A percentile compares a stretch with the other conserved stretches of the same genome.
Conservation (phyloP, 352 stramenopile species). For the Phytophthora uliginosa region DNA sequence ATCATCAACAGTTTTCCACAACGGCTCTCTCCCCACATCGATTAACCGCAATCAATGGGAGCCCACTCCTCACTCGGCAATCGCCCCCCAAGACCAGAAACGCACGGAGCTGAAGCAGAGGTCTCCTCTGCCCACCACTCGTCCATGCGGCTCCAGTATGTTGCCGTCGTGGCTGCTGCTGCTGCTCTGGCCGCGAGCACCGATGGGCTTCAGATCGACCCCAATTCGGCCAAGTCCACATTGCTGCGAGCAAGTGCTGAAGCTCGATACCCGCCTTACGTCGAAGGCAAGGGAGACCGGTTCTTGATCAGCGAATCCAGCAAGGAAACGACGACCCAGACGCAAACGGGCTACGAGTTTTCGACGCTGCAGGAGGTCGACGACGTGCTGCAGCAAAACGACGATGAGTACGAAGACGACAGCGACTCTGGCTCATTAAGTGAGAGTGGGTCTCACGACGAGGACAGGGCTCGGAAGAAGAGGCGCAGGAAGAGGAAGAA, state of each 20-base stretch:
- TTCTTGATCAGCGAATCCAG: conserved; percentile 23
- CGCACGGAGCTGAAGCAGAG: background rate
- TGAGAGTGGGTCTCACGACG: background rate
- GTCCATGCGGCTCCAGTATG: conserved; percentile 20
- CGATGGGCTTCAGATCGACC: conserved; percentile 22
- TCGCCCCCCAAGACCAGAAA: conserved; percentile 12
- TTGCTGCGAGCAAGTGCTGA: conserved; percentile 18
- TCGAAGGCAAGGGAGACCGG: conserved; percentile 27
- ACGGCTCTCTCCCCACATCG: conserved; percentile 2
- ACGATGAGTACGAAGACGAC: conserved; percentile 11
- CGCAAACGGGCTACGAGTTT: conserved; percentile 6
- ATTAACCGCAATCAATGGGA: background rate
- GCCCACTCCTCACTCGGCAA: conserved; percentile 18
- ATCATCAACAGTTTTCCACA: no score
- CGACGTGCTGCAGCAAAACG: conserved; percentile 5
- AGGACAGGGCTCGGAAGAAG: background rate
- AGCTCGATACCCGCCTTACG: conserved; percentile 14
- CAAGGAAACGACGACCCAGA: background rate
- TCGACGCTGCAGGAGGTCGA: conserved; percentile 13
- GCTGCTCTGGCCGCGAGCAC: conserved; percentile 5
- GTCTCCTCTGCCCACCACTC: background rate
- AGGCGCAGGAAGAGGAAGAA: background rate
- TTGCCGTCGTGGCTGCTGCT: conserved; percentile 21
- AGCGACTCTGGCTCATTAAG: background rate
- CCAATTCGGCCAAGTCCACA: conserved; percentile 25